Evolutionary conservation across 768 basidiomycete species (phyloP), one percentile per base, ranked within the genome.

Genomic region (Chalciporus piperatus): DNA sequence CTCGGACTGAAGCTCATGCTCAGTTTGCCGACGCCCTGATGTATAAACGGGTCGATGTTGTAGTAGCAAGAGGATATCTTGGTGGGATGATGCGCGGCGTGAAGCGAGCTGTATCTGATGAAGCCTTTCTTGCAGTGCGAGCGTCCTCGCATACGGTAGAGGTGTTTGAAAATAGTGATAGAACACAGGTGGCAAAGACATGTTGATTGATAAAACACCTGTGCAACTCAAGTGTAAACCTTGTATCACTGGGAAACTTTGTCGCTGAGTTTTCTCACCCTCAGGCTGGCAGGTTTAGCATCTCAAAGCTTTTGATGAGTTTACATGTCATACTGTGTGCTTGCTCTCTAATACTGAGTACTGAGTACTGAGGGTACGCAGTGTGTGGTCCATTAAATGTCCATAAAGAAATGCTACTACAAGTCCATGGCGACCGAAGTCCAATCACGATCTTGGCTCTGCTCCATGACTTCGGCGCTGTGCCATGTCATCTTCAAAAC

Each of bases 31-130:
- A 20, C 95, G 83, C n/a, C 97, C 97, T 8, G 87, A 79, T 3
- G 97, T 98, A 72, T 92, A 99, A 4, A 97, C 95, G 5, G 97
- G 97, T 10, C 86, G 79, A 59, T 99, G 97, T 69, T 99, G 81
- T 23, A 94, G 78, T 35, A 96, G 74, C 19, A 96, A 80, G 14
- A 94, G 76, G 47, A 92, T 59, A 61, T 91, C 87, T 35, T 71
- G 63, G 60, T 78, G 70, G 16, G 68, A 57, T 56, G 81, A 78
- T 9, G 68, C 58, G 17, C 82, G 80, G 23, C 79, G 76, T 8
- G 76, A 73, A 4, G 67, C 52, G 4, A 89, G 75, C 67, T 92
- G 90, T 16, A 86, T 65, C 30, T 75, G 69, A 62, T 93, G 86
- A 11, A 93, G 72, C 44, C 64, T 74, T 58, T 92, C 85, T 65